These are phyloP conservation scores for Geotrichum klebahnii DNA, from an alignment of 1,139 yeast genomes.

Conservation along the genomic window DNA sequence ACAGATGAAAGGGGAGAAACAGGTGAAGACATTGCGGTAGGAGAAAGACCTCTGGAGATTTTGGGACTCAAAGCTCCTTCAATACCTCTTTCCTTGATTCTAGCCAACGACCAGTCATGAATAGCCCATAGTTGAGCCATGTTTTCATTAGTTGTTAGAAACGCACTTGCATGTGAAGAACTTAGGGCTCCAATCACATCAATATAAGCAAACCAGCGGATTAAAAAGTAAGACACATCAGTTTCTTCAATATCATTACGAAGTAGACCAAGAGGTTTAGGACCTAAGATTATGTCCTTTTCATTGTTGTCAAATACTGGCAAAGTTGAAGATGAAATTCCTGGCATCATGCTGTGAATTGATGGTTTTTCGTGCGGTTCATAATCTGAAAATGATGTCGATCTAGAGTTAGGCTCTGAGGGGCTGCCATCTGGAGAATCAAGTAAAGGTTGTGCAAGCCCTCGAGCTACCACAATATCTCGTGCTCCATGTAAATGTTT, in stretches of 20 bases:
- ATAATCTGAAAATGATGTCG: not conserved
- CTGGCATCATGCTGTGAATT: slow-evolving; percentile 2
- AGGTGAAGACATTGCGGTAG: no score
- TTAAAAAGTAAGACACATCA: slow-evolving; percentile 55
- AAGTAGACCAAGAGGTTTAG: slow-evolving; percentile 30
- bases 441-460: slow-evolving; percentile 36
- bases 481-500: slow-evolving; percentile 67
- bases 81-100: slow-evolving; percentile 16
- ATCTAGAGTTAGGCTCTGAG: not conserved
- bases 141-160: slow-evolving; percentile 29
- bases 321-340: not conserved
- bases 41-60: slow-evolving; percentile 8
- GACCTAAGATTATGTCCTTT: slow-evolving; percentile 25
- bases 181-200: slow-evolving; percentile 62
- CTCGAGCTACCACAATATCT: slow-evolving; percentile 60
- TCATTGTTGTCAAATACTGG: not conserved
- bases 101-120: slow-evolving; percentile 26
- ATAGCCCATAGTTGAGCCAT: slow-evolving; percentile 32
- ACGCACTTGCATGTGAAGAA: slow-evolving; percentile 32
- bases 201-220: slow-evolving; percentile 68
- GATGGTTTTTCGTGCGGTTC: not conserved
- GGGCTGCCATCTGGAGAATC: not conserved
- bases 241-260: slow-evolving; percentile 29
- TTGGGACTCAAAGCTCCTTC: slow-evolving; percentile 10
- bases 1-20: slow-evolving; percentile 28